Base-by-base conservation (phyloP, 1,284 basidiomycete genomes). In the Stygiomarasmius scandens region DNA sequence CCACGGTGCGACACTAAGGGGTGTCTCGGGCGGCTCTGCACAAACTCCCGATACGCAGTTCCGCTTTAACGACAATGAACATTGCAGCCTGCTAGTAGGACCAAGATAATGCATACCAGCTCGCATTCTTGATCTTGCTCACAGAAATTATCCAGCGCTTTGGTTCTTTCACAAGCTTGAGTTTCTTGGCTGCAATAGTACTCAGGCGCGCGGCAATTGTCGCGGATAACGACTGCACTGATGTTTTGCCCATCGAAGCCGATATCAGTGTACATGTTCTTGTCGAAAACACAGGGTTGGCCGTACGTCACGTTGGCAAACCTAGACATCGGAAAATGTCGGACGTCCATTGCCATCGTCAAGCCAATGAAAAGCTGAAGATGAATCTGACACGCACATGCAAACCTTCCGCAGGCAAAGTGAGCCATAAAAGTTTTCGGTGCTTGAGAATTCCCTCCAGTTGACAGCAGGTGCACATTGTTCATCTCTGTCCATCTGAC, bases 401-500 rank as follows among this genome's bases (percentile, higher is more conserved):
- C 88, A 90, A 10, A 69, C 69, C 48, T 29, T 44, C 60, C 79
- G 78, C 52, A 92, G 71, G 62, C 89, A 92, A 22, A 89, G 70
- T 3, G 83, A 78, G 2, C 84, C 84, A 63, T 84, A 83, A 61
- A 74, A 73, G 65, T 85, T 87, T 58, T 74, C 66, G 25, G 61
- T 59, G 66, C 67, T 77, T 5, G 77, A 73, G 20, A 82, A 68
- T 11, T 76, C 68, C 10, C 65, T 65, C 64, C 69, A 74, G 58
- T 82, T 73, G 12, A 71, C 63, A 1, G 85, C 77, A 1, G 81
- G 73, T 10, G 71, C 69, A 63, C 87, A 91, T 66, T 90, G 83
- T 58, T 90, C 88, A 68, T 92, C 89, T 38, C 89, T 76, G 62
- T 86, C 84, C 63, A 90, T 72, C 70, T 92, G 84, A 68, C 90